These are phyloP conservation scores for Aureobasidium namibiae DNA, from an alignment of 2,329 filamentous ascomycete genomes.

Conservation along the genomic window DNA sequence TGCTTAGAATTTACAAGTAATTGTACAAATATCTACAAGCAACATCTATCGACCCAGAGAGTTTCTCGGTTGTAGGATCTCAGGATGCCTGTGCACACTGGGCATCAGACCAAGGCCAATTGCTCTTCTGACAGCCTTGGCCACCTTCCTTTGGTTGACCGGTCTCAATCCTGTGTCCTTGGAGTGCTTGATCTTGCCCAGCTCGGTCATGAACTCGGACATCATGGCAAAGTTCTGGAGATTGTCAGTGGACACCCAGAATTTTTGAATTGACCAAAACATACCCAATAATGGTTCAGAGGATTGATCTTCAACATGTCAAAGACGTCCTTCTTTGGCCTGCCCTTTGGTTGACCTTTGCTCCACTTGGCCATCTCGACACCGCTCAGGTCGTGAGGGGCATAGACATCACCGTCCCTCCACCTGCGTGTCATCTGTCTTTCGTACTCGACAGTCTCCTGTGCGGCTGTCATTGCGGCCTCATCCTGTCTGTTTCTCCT, in stretches of 20 bases:
- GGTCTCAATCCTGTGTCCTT: conserved; percentile 69
- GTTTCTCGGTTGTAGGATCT: conserved; percentile 47
- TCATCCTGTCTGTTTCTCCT: background rate
- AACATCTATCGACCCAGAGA: background rate
- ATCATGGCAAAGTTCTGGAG: conserved; percentile 83
- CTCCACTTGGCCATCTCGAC: conserved; percentile 78
- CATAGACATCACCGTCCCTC: conserved; percentile 75
- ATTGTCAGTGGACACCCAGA: background rate
- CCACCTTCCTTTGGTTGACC: conserved; percentile 85
- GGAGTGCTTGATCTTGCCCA: conserved; percentile 77
- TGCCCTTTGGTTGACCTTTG: conserved; percentile 43
- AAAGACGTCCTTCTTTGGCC: conserved; percentile 55
- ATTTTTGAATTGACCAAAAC: conserved; percentile 22
- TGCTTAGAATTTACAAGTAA: background rate
- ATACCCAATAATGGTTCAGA: conserved; percentile 76
- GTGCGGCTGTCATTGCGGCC: conserved; percentile 4
- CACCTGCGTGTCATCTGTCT: conserved; percentile 63
- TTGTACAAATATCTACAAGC: background rate
- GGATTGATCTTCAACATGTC: conserved; percentile 75
- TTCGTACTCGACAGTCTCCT: conserved; percentile 42
- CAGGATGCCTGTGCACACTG: conserved; percentile 80
- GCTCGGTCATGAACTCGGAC: conserved; percentile 75
- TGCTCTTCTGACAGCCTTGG: conserved; percentile 82
- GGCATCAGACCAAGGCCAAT: conserved; percentile 90
- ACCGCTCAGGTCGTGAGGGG: conserved; percentile 75